Base-by-base conservation (phyloP, 768 basidiomycete genomes). In the Dictyophora rubrovolvata region DNA sequence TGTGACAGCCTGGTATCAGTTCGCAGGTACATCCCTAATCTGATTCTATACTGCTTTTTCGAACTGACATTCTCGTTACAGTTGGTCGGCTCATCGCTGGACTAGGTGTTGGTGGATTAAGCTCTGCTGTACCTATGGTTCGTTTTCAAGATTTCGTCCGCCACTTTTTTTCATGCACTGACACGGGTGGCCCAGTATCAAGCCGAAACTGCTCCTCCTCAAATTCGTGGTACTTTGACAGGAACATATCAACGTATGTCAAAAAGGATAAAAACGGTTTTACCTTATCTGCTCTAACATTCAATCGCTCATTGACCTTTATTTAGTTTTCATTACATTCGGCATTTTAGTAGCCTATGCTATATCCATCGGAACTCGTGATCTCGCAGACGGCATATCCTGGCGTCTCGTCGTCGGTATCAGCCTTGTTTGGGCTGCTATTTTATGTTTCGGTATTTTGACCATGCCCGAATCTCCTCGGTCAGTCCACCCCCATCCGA, bases 151-250 rank as follows among this genome's bases (percentile, higher is more conserved):
- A 17, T 67, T 59, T 16, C 33, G 47, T 22, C 48, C 47, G 20
- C 55, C 33, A 14, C 36, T 9, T 34, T 35, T 53, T 46, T 54
- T 53, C 23, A 36, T 51, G 18, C 3, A 42, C 61, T 61, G 52
- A 34, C 14, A 49, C 53, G 53, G 42, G 37, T 54, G 60, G 34
- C 53, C n/a, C n/a, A 80, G 77, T 87, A 84, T 67, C 82, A 85
- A 77, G 83, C 84, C 9, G 86, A 87, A 69, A 83, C 82, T 0
- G 85, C 85, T 0, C 87, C 87, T 12, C 75, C 82, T 11, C 80
- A 86, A 62, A 82, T 89, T 58, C 79, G 87, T 55, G 86, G 87
- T 3, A 79, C 84, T 1, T 70, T 85, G 33, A 86, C 84, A 80
- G 56, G 56, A 18, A 57, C 56, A 21, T 57, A 57, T 18, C 56